Conservation (phyloP, 1,139 yeast genomes). For the Pichia sp. region DNA sequence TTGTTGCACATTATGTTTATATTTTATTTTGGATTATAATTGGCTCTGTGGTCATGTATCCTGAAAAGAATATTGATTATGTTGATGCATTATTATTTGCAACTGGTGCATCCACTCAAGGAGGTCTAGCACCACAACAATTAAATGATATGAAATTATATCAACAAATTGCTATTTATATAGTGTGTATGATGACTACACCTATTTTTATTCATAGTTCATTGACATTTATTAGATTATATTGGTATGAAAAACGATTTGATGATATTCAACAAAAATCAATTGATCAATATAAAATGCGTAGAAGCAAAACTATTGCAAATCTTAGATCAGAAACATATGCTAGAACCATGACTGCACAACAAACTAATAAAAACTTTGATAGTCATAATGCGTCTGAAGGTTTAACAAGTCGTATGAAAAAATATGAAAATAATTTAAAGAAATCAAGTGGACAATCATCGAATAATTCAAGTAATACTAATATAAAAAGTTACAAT, state of each 20-base stretch:
- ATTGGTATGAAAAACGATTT: slow-evolving; percentile 86
- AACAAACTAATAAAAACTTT: slow-evolving; percentile 3
- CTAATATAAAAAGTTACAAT: neutral
- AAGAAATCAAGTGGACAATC: neutral
- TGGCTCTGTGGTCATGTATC: slow-evolving; percentile 70
- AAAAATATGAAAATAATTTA: slow-evolving; percentile 11
- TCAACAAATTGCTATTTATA: slow-evolving; percentile 69
- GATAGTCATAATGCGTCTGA: slow-evolving; percentile 28
- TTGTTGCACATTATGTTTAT: slow-evolving; percentile 73
- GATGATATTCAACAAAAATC: slow-evolving; percentile 74
- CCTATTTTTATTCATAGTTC: slow-evolving; percentile 87
- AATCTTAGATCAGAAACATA: slow-evolving; percentile 41
- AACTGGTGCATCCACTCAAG: slow-evolving; percentile 78
- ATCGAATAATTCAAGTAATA: neutral
- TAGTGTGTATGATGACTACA: slow-evolving; percentile 61
- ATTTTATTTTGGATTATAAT: slow-evolving; percentile 48
- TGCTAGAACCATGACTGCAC: slow-evolving; percentile 18
- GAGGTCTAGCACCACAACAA: slow-evolving; percentile 81
- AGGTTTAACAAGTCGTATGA: slow-evolving; percentile 23
- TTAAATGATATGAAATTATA: slow-evolving; percentile 55
- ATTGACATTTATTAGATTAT: slow-evolving; percentile 70
- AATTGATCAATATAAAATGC: slow-evolving; percentile 68
- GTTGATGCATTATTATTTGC: slow-evolving; percentile 77
- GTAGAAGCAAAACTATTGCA: slow-evolving; percentile 71
- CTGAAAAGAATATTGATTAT: slow-evolving; percentile 58